Evolutionary conservation across 257 asterid genomes (phyloP), one percentile per base, ranked within the genome.

Genomic region (Ligustrum vulgare): DNA sequence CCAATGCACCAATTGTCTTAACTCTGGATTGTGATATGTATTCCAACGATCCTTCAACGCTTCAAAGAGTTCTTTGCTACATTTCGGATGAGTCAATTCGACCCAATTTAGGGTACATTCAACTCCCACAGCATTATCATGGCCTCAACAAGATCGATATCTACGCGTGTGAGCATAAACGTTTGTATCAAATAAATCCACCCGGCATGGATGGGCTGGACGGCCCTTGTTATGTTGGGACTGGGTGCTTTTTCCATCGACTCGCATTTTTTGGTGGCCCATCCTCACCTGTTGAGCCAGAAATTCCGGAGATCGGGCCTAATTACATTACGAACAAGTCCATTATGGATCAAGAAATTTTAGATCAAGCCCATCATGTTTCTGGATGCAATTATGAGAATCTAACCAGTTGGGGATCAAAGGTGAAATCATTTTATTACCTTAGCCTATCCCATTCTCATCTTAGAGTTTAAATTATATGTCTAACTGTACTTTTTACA

Each of bases 11-110:
- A 1, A 75, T 92, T 22, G 20, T 92, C 31, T 72, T 92, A 32
- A 89, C 97, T 47, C 73, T 86, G 76, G 98, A 91, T 33, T 90
- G 98, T 67, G 98, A 92, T 63, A 89, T 89, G 97, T 92, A 85
- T 70, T 92, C 98, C 6, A 92, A 89, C 16, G 96, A 92, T 45
- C 94, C 96, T 0, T 73, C 67, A 4, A 89, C 96, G 13, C 80
- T 83, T 79, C 86, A 86, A 47, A 80, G 87, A 49, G 74, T 70
- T 0, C 72, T 90, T 25, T 88, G 98, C 49, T 88, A 85, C 36
- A 72, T 87, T 0, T 20, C 63, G 20, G 88, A 75, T 20, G 69
- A 60, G 71, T 70, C 85, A 41, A 49, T 33, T 34, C 69, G 78
- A 78, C 89, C 92, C 71, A 82, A 66, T 23, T 81, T 83, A 4